A percentile compares a stretch with the other conserved stretches of the same genome.
Evolutionary conservation across 768 basidiomycete genomes (phyloP).

Genomic region (Rhizopogon rudus): DNA sequence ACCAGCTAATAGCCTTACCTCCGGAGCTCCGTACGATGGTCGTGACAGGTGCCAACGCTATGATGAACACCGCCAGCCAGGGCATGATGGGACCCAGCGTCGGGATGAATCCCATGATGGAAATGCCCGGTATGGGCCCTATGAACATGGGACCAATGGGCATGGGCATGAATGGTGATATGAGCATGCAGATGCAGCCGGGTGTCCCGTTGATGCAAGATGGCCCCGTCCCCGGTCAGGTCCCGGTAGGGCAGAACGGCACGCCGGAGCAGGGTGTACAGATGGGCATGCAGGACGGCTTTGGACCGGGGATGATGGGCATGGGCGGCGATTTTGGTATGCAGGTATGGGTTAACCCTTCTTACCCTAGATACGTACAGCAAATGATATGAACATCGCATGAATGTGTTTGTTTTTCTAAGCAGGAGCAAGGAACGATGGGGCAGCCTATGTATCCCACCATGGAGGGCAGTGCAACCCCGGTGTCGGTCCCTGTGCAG

Average conservation of each 20-base stretch:
- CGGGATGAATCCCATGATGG: conserved; percentile 73
- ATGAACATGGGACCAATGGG: conserved; percentile 45
- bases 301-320: conserved; percentile 55
- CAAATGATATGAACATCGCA: conserved; percentile 30
- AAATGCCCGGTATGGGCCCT: conserved; percentile 61
- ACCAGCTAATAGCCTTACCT: conserved; percentile 71
- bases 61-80: conserved; percentile 56
- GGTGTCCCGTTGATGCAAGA: conserved; percentile 55
- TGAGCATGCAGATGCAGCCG: conserved; percentile 49
- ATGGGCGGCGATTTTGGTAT: conserved; percentile 67
- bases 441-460: conserved; percentile 64
- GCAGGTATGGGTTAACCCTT: conserved; percentile 51
- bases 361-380: conserved; percentile 29
- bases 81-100: conserved; percentile 46
- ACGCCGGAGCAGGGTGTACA: conserved; percentile 35
- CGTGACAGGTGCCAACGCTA: conserved; percentile 73
- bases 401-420: conserved; percentile 15
- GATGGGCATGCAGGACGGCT: conserved; percentile 38
- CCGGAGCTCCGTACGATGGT: conserved; percentile 84
- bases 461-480: conserved; percentile 51
- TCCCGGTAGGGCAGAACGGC: conserved; percentile 31
- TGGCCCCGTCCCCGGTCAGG: conserved; percentile 30
- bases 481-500: conserved; percentile 38
- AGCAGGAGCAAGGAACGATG: conserved; percentile 58
- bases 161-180: conserved; percentile 64